Evolutionary conservation across 2,329 filamentous ascomycete species (phyloP).

Genomic region (Venturiaceae sp.): DNA sequence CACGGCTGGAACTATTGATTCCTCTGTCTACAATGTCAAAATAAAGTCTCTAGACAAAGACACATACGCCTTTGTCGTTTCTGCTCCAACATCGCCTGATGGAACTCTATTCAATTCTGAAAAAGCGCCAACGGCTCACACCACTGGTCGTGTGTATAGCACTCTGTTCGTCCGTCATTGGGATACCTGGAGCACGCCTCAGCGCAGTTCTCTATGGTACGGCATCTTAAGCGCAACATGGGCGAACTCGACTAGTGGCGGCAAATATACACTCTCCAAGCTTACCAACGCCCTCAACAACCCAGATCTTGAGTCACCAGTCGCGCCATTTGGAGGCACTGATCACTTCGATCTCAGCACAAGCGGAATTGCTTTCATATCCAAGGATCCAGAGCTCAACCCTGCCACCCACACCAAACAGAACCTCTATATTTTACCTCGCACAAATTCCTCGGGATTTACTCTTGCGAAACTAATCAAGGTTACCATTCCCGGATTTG

Average conservation of each 20-base stretch:
- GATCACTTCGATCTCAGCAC: constrained; percentile 70
- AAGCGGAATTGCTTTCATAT: constrained; percentile 60
- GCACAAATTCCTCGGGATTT: constrained; percentile 41
- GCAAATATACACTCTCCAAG: constrained; percentile 28
- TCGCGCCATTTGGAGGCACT: constrained; percentile 68
- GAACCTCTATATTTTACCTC: constrained; percentile 64
- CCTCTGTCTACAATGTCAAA: constrained; percentile 39
- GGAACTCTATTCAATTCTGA: constrained; percentile 61
- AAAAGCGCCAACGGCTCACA: constrained; percentile 39
- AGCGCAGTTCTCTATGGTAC: constrained; percentile 65
- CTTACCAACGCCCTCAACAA: constrained; percentile 56
- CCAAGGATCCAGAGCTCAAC: constrained; percentile 63
- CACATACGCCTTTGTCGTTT: constrained; percentile 35
- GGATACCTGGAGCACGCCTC: constrained; percentile 64
- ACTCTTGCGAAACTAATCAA: constrained; percentile 32
- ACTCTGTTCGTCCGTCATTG: constrained; percentile 73
- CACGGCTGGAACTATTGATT: constrained; percentile 33
- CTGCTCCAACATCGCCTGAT: constrained; percentile 55
- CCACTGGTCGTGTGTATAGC: constrained; percentile 62
- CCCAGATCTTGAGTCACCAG: constrained; percentile 52
- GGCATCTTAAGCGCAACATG: constrained; percentile 41
- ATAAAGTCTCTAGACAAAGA: constrained; percentile 25
- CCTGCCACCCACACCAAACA: constrained; percentile 70
- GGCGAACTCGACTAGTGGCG: constrained; percentile 11
- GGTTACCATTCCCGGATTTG: constrained; percentile 47